Conservation (phyloP, 164 flowering plant species). For the Vitis riparia region DNA sequence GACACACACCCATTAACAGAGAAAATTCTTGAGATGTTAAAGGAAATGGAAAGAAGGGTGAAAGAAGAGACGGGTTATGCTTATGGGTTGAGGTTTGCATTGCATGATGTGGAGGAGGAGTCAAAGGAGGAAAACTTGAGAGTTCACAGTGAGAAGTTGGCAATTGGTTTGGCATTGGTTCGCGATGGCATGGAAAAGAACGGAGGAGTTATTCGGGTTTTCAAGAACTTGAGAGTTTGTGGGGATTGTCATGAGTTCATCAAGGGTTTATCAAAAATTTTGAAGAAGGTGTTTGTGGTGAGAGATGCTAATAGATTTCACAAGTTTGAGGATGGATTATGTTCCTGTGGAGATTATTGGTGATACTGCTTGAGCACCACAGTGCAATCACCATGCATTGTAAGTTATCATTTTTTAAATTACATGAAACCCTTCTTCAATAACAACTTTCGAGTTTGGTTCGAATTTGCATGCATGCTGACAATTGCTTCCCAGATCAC, state of each 20-base stretch:
- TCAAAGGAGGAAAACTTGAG: slow-evolving; percentile 68
- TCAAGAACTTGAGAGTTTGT: slow-evolving; percentile 78
- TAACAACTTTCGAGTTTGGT: too few species aligned
- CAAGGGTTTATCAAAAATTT: slow-evolving; percentile 61
- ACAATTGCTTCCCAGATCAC: too few species aligned
- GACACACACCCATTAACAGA: slow-evolving; percentile 54
- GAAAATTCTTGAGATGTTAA: slow-evolving; percentile 41
- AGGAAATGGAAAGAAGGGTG: slow-evolving; percentile 58
- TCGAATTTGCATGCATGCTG: too few species aligned
- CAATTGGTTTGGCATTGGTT: slow-evolving; percentile 65
- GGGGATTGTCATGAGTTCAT: slow-evolving; percentile 80
- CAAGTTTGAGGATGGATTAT: slow-evolving; percentile 56
- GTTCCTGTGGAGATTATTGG: slow-evolving; percentile 81
- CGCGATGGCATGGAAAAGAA: slow-evolving; percentile 35
- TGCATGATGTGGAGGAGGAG: slow-evolving; percentile 78
- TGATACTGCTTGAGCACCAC: neutral
- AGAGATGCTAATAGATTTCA: slow-evolving; percentile 84
- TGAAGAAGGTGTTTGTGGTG: slow-evolving; percentile 50
- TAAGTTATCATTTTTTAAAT: too few species aligned
- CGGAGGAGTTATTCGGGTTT: slow-evolving; percentile 47
- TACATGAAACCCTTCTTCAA: too few species aligned
- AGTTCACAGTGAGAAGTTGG: slow-evolving; percentile 77
- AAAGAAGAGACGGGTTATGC: slow-evolving; percentile 61
- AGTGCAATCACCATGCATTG: too few species aligned
- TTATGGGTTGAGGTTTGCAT: slow-evolving; percentile 37